Evolutionary conservation across 148 eudicot genomes (phyloP), one percentile per base, ranked within the genome.

Genomic region (Pouteria glomerata): DNA sequence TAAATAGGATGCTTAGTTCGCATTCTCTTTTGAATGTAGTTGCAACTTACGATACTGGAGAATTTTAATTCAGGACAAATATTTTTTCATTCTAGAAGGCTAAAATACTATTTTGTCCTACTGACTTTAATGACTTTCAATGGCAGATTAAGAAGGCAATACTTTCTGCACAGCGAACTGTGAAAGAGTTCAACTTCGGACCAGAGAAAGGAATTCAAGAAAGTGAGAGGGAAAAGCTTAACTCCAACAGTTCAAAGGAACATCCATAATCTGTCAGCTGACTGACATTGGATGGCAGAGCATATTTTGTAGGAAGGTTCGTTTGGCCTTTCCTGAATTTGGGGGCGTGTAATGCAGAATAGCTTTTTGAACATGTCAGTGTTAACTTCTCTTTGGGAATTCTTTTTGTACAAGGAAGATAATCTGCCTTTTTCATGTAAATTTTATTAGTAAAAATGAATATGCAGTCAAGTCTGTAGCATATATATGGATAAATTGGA

Each of bases 131-230:
- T 27, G 35, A 55, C 19, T 57, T 64, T 51, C 27, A 6, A 70
- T 81, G 78, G 63, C 88, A 92, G 97, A 83, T 92, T 70, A 92
- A 80, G 82, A 86, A 84, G 37, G 70, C 70, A 4, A 82, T 89
- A 69, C 63, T 72, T 34, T 89, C 97, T 71, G 91, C 83, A 53
- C 77, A 92, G 79, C 85, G 63, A 19, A 83, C 96, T 10, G 84
- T 76, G 57, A 89, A 89, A 83, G 87, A 85, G 57, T 82, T 83
- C 57, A 56, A 89, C 55, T 80, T 89, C 68, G 87, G 96, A 73
- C 75, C 82, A 26, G 81, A 85, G 66, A 83, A 80, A 73, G 70
- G 47, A 45, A 60, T 16, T 70, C 63, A 72, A 56, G 81, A 79
- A 65, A 62, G 61, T 33, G 79, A 68, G 63, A 64, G 61, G 39